These are phyloP conservation scores for Endotrypanum monterogeii DNA, from an alignment of 208 protist genomes.

Conservation along the genomic window DNA sequence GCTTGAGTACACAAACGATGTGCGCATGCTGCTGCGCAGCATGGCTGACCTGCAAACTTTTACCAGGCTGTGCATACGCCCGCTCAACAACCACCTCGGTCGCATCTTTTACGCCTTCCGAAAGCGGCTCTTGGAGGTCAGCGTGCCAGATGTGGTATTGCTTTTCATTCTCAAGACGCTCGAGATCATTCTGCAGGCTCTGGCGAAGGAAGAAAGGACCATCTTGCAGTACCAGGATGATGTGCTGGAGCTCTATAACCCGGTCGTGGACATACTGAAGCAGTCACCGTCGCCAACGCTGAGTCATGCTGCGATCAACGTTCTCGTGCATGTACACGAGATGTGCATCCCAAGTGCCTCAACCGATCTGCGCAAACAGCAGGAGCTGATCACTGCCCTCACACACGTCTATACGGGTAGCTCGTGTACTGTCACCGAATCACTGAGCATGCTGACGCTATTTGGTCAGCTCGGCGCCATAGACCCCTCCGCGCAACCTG, in stretches of 20 bases:
- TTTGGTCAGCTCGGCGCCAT: constrained; percentile 90
- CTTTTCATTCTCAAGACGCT: constrained; percentile 82
- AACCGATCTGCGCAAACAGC: constrained; percentile 49
- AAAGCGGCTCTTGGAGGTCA: constrained; percentile 62
- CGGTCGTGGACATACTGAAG: constrained; percentile 65
- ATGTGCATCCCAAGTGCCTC: constrained; percentile 59
- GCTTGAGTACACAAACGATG: constrained; percentile 84
- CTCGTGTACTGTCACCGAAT: constrained; percentile 63
- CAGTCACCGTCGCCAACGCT: constrained; percentile 68
- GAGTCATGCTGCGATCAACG: constrained; percentile 75
- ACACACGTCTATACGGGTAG: constrained; percentile 76
- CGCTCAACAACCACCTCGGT: constrained; percentile 68
- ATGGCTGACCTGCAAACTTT: constrained; percentile 88
- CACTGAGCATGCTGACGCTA: constrained; percentile 76
- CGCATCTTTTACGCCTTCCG: constrained; percentile 87
- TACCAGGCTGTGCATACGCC: constrained; percentile 70
- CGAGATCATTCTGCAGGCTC: constrained; percentile 57
- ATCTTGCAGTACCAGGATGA: constrained; percentile 86
- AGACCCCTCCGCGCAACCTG: constrained; percentile 66
- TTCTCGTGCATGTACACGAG: constrained; percentile 76
- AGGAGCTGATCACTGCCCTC: constrained; percentile 72
- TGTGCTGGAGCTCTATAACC: constrained; percentile 73
- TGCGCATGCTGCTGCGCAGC: constrained; percentile 71
- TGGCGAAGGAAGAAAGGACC: constrained; percentile 61
- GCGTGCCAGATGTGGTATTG: constrained; percentile 62